Evolutionary conservation across 2,329 filamentous ascomycete genomes (phyloP), one percentile per base, ranked within the genome.

Genomic region (Neofusicoccum parvum): DNA sequence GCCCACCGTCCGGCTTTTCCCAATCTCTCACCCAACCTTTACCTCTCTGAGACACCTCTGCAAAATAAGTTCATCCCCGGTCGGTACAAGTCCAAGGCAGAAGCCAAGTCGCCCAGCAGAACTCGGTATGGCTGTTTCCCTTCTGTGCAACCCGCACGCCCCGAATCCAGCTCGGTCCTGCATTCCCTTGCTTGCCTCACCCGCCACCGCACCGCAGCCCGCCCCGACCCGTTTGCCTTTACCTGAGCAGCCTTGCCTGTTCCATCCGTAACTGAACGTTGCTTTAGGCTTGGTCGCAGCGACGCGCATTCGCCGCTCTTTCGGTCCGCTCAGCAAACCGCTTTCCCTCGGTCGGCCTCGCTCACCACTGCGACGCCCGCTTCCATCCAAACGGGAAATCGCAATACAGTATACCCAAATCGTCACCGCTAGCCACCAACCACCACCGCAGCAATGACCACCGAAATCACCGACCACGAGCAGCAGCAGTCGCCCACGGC

Each of bases 391-490:
- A 73, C 63, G 71, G 74, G 70, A 67, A 73, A 73, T 74, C 75
- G 71, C 75, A 74, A 73, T 71, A 70, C 72, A 69, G 65, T 69
- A 70, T 72, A 68, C 73, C 72, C 72, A 75, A 78, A 74, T 72
- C 73, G 72, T 68, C 72, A 69, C 71, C 53, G 46, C 63, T 65
- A 65, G 63, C 56, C 63, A 58, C 51, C 63, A 73, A 70, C 71
- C 74, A 73, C 72, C 60, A 49, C 49, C 68, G 66, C 69, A 45
- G 76, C 70, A 69, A 81, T 81, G 79, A 77, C 79, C 72, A 78
- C 74, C 66, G 79, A 81, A 71, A 82, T 83, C 76, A 81, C 81
- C 74, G 80, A 83, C 69, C 81, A 83, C 74, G 81, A 84, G 71
- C 80, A 81, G 72, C 80, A 81, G 75, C 80, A 81, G 75, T 82